Evolutionary conservation across 495 filamentous ascomycete genomes (phyloP), one percentile per base, ranked within the genome.

Genomic region (Emericellopsis terricola): DNA sequence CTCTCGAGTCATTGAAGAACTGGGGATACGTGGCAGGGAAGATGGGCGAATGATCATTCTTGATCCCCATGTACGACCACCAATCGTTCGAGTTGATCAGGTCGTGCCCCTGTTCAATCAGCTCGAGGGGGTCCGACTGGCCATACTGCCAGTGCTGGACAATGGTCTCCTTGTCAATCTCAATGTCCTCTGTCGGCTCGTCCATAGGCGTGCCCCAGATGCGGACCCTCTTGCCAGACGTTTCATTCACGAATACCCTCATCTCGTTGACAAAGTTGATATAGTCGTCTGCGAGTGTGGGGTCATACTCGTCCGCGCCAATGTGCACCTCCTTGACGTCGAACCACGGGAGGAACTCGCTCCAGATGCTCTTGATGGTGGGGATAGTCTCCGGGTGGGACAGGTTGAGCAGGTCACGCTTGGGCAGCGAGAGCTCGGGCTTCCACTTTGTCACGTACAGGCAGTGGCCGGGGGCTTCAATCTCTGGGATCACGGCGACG

Each of bases 71-170:
- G 37, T 71, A 71, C 0, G 57, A 70, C 59, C 59, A 71, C 59
- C 59, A 62, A 37, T 71, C 67, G 19, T 71, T 57, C 1, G 63
- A 67, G 36, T 71, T 71, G 38, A 71, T 54, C 26, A 65, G 23
- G 4, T 52, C 37, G 37, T 68, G 68, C 4, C 57, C 60, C 2
- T 50, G 38, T 0, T 39, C 38, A 10, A 55, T 51, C 0, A 70
- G 48, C 7, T 35, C 36, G 5, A 65, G 48, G 0, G 66, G 65
- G 24, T 71, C 65, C 0, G 66, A 70, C 34, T 71, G 56, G 11
- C 66, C 67, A 38, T 64, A 64, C 35, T 71, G 66, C 67, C 67
- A 71, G 39, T 70, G 67, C 43, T 71, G 66, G 8, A 63, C 57
- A 8, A 57, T 61, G 23, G 69, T 49, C 28, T 60, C 51, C 8